Base-by-base conservation (phyloP, 1,139 yeast genomes). In the Zygoascus sp. region DNA sequence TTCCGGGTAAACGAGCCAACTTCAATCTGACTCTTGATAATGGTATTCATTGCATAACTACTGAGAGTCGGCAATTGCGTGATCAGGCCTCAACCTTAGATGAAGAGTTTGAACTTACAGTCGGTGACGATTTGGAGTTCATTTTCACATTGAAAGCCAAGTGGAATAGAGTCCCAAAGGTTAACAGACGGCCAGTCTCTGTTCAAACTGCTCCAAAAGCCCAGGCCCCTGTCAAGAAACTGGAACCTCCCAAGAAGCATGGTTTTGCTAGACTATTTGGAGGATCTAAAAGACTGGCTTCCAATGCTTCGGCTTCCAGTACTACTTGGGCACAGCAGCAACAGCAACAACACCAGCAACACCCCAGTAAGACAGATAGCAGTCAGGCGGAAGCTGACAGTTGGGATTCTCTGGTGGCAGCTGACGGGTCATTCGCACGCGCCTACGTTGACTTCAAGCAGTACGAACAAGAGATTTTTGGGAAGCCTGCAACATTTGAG, bases 341-440 rank as follows among this genome's bases (percentile, higher is more conserved):
- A 32, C 46, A 11, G n/a, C n/a, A n/a, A n/a, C n/a, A n/a, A n/a
- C n/a, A n/a, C n/a, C n/a, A n/a, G n/a, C n/a, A n/a, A n/a, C n/a
- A n/a, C n/a, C n/a, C n/a, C 3, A 28, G 42, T n/a, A 30, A 39
- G 34, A 42, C n/a, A n/a, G n/a, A n/a, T n/a, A n/a, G n/a, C n/a
- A 22, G 20, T 2, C 40, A 27, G 9, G 40, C 37, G 10, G 27
- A 38, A 10, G 40, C 45, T 2, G 50, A 53, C 22, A 42, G 23
- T 10, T 59, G 63, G 63, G 63, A 58, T 10, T 22, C 47, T 3
- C 20, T 58, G 50, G 73, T 84, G 53, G 95, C 96, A 2, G 73
- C 72, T 44, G 97, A 90, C 66, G 97, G 97, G 1, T 84, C 96
- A 9, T 88, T 86, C 70, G 96, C 87, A 2, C 75, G 90, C 55